Conservation (phyloP, 2,329 filamentous ascomycete genomes). For the Xylaria arbuscula region DNA sequence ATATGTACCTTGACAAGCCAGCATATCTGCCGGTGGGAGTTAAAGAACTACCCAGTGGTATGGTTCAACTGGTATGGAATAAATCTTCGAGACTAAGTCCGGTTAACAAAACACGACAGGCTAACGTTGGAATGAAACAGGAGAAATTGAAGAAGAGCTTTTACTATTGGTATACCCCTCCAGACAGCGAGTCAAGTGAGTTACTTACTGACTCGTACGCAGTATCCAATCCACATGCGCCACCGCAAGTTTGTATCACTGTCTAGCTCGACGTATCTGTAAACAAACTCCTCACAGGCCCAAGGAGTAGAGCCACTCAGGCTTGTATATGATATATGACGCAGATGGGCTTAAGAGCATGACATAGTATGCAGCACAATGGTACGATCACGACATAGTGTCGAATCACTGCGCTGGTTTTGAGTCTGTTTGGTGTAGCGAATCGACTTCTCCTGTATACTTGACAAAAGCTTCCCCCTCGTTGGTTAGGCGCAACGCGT, state of each 20-base stretch:
- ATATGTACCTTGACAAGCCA: slow-evolving; percentile 26
- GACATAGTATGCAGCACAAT: slow-evolving; percentile 16
- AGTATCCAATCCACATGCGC: slow-evolving; percentile 1
- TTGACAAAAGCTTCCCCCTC: neutral
- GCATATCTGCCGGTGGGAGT: slow-evolving; percentile 2
- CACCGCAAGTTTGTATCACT: slow-evolving; percentile 18
- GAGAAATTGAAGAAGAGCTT: neutral
- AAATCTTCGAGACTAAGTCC: neutral
- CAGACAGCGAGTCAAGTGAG: neutral
- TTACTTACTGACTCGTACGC: slow-evolving; percentile 1
- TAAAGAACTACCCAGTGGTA: neutral
- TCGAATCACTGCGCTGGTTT: slow-evolving; percentile 7
- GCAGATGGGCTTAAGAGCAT: neutral
- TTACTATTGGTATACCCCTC: slow-evolving; percentile 6
- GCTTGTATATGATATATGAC: neutral
- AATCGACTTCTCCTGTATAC: neutral
- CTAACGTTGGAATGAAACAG: neutral
- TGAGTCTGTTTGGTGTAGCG: neutral
- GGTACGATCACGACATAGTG: neutral
- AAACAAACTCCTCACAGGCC: neutral
- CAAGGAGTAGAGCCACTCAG: neutral
- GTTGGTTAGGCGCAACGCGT: neutral
- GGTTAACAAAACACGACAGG: neutral
- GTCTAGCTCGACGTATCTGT: neutral
- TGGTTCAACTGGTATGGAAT: slow-evolving; percentile 5